Evolutionary conservation across 768 basidiomycete genomes (phyloP).

Genomic region (Tulasnella sp.): DNA sequence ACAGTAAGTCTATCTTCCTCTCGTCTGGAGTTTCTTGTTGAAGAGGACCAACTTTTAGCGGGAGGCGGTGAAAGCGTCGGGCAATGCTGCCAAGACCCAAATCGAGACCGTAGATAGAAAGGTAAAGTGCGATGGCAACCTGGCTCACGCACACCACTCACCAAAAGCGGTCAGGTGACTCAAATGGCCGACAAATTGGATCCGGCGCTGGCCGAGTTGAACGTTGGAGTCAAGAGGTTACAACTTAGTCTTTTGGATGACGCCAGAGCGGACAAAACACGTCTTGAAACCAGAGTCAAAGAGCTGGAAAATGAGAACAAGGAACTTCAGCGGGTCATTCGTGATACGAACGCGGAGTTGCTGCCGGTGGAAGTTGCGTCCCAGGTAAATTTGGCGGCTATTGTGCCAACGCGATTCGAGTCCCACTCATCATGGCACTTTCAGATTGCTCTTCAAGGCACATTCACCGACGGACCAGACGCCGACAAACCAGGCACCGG

Average conservation of each 20-base stretch:
- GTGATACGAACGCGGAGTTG: neutral
- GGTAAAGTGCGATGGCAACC: neutral
- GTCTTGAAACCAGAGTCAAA: neutral
- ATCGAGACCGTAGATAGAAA: neutral
- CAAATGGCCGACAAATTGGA: neutral
- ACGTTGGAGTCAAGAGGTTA: neutral
- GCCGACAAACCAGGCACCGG: neutral
- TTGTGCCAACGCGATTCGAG: neutral
- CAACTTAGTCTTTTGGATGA: neutral
- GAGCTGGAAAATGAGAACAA: neutral
- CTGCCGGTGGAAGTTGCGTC: neutral
- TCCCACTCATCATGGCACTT: neutral
- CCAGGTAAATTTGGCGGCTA: neutral
- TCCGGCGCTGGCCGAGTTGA: neutral
- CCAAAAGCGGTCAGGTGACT: neutral
- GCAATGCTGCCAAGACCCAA: neutral
- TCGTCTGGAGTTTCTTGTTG: no score
- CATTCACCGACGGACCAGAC: neutral
- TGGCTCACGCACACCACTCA: neutral
- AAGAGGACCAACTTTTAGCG: no score
- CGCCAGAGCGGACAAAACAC: neutral
- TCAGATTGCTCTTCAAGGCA: neutral
- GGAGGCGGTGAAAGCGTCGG: neutral
- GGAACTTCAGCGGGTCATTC: neutral
- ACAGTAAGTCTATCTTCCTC: no score